phyloP scores from a whole-genome alignment of 306 rosid species.

The Cotoneaster glaucophyllus region DNA sequence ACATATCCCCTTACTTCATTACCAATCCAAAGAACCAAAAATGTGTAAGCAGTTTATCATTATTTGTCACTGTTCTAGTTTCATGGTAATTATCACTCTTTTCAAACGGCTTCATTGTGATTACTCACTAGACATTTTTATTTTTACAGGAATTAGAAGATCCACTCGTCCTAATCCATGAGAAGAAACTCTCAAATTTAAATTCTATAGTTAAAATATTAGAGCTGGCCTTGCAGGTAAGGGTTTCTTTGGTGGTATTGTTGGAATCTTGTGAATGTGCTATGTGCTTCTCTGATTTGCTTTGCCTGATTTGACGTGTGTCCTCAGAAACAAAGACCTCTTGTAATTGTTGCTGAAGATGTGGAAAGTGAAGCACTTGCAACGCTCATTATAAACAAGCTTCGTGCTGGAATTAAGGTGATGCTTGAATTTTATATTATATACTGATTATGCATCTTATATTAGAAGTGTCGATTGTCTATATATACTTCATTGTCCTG shows the following conservation, averaged over 20 bases:
- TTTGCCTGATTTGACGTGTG: neutral
- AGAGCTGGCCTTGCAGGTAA: conserved; percentile 88
- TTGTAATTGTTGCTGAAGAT: conserved; percentile 80
- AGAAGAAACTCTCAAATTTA: conserved; percentile 83
- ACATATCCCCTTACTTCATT: conserved; percentile 84
- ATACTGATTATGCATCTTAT: too few relatives aligned
- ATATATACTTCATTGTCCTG: neutral
- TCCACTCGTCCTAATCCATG: conserved; percentile 83
- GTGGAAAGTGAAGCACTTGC: conserved; percentile 94
- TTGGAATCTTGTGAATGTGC: neutral
- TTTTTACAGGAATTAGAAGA: conserved; percentile 73
- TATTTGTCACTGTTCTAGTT: neutral
- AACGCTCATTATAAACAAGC: conserved; percentile 81
- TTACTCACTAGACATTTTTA: neutral
- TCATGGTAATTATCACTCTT: neutral
- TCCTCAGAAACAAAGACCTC: conserved; percentile 68
- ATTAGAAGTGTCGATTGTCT: too few relatives aligned
- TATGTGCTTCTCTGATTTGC: neutral
- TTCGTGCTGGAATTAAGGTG: conserved; percentile 95
- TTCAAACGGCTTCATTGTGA: neutral
- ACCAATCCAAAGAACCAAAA: conserved; percentile 89
- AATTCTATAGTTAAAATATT: conserved; percentile 76
- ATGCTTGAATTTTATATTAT: neutral
- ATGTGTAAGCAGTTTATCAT: conserved; percentile 58
- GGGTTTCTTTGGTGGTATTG: conserved; percentile 7